These are phyloP conservation scores for Skeletonema costatum DNA, from an alignment of 108 stramenopile genomes.

Conservation along the genomic window DNA sequence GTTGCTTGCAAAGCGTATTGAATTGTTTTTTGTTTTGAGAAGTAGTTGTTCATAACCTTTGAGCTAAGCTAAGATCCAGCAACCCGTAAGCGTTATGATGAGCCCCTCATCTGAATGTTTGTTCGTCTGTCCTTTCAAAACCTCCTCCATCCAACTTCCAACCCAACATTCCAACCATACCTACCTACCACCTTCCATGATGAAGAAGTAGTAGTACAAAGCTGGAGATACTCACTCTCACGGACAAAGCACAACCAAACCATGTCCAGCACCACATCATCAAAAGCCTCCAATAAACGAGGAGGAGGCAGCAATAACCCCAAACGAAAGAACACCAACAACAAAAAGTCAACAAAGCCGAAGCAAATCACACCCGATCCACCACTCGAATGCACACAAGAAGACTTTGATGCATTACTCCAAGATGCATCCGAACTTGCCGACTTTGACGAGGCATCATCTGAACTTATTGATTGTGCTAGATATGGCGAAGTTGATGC, in stretches of 20 bases:
- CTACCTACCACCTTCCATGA: no score
- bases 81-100: no score
- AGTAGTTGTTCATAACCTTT: no score
- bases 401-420: conserved; percentile 25
- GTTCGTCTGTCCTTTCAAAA: no score
- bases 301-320: background rate
- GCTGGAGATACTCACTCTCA: no score
- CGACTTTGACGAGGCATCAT: conserved; percentile 46
- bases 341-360: conserved; percentile 3
- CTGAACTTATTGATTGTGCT: conserved; percentile 75
- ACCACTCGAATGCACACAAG: conserved; percentile 22
- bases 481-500: conserved; percentile 79
- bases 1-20: no score
- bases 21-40: no score
- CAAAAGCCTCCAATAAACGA: background rate
- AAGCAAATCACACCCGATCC: conserved; percentile 17
- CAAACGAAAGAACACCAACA: conserved; percentile 6
- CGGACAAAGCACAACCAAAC: background rate
- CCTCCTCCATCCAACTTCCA: no score
- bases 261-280: background rate
- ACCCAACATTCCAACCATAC: no score
- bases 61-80: no score
- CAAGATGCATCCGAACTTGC: conserved; percentile 17
- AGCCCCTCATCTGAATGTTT: no score
- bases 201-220: no score